Base-by-base conservation (phyloP, 495 filamentous ascomycete genomes). In the Mycothermus thermophilus region DNA sequence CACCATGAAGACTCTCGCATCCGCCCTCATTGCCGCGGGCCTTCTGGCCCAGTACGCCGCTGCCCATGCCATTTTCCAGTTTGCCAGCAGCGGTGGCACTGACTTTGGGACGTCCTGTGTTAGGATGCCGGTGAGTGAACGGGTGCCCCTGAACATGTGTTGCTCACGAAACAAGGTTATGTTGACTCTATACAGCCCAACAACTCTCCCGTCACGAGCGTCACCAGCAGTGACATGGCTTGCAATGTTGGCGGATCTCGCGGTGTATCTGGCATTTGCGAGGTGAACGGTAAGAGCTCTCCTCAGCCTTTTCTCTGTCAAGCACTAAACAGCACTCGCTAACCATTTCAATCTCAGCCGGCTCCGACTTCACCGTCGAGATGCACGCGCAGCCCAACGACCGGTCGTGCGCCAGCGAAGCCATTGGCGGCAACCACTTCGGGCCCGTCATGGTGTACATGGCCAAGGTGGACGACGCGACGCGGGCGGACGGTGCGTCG, bases 21-120 rank as follows among this genome's bases (percentile, higher is more conserved):
- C 43, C 8, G 28, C 32, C 8, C 22, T 44, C 3, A 14, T 40
- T n/a, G 40, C 34, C 20, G 35, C 38, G 9, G 38, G 32, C 40
- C 15, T 47, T 11, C 14, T 45, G 12, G 37, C 42, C 2, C 48
- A 41, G 25, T 31, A 26, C 7, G 37, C 38, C 22, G 15, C 42
- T 17, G 54, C 39, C 22, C 59, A 63, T 13, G 44, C 59, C 15
- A 58, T 50, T 28, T 64, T 68, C 48, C 62, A 71, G 43, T 59
- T 61, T 19, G 44, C 49, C 1, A 30, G 22, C 9, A 30, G 22
- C 13, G 46, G 46, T 1, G 23, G 34, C 2, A 40, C 20, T 0
- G 46, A 49, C 40, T 41, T 41, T 30, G 40, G 37, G 21, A 39
- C 39, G 8, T 43, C 34, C 0, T 51, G 48, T 21, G 39, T 34